These are phyloP conservation scores for Ophiocordyceps unilateralis DNA, from an alignment of 2,329 filamentous ascomycete genomes.

Conservation along the genomic window DNA sequence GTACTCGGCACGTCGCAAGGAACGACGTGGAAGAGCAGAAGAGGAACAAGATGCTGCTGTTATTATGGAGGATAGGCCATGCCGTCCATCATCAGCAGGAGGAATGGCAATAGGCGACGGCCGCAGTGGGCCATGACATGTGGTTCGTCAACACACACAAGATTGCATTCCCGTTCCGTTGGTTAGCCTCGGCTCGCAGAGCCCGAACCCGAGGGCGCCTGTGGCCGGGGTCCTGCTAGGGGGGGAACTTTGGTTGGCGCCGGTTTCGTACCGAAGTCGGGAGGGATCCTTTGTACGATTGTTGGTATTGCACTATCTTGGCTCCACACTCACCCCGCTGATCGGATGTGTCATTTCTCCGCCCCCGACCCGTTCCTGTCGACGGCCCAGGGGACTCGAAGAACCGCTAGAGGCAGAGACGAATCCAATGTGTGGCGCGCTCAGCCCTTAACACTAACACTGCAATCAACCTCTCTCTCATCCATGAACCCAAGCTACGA, in stretches of 20 bases:
- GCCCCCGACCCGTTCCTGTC: background rate
- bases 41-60: background rate
- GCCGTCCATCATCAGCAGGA: background rate
- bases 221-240: background rate
- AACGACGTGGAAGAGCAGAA: background rate
- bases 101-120: background rate
- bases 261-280: background rate
- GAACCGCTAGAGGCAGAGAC: no score
- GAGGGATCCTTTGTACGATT: background rate
- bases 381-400: background rate
- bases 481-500: background rate
- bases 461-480: no score
- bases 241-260: background rate
- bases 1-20: no score
- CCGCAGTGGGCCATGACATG: constrained; percentile 1
- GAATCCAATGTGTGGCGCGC: no score
- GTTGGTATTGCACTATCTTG: no score
- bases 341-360: background rate
- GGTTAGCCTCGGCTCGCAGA: background rate
- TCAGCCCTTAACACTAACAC: no score
- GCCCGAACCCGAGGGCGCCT: background rate
- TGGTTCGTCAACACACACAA: constrained; percentile 1
- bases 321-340: no score
- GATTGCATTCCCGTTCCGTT: background rate
- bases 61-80: background rate